Base-by-base conservation (phyloP, 208 protist species). In the Crithidia fasciculata region DNA sequence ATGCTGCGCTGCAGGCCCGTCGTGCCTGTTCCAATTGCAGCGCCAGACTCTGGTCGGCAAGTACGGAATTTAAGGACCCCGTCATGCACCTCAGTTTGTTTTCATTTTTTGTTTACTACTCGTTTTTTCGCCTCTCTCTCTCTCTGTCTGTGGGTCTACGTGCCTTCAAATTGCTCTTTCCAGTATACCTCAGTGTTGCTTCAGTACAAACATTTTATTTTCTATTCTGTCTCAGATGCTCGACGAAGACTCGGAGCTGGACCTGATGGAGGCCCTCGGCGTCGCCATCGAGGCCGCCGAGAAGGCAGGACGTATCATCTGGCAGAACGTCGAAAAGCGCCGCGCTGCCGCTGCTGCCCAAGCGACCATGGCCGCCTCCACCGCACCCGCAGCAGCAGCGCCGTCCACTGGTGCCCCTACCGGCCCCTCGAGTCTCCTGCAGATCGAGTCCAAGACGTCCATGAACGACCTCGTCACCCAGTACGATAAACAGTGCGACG, bases 401-500 rank as follows among this genome's bases (percentile, higher is more conserved):
- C 45, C 47, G 63, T 5, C 28, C 36, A 45, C 45, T 28, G 28
- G 28, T 28, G 28, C 28, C 28, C 28, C 28, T 28, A 28, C 28
- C 45, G 45, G 9, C 7, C 15, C n/a, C 69, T 37, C n/a, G 10
- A 39, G 37, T 28, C 40, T 18, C 16, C 69, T 88, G 4, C 55
- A 66, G 41, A 47, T 76, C 5, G 63, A 83, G 36, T 49, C 57
- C 2, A 88, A 91, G 62, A 64, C 54, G 4, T 70, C 60, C 16
- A 36, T 61, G 39, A 84, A 72, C 15, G 85, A 89, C 58, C 74
- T 92, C n/a, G 83, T 89, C 16, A 89, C 87, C 53, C 54, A 82
- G 60, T 88, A 85, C 72, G 72, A 86, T 62, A 83, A 72, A 49
- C 69, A 75, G 49, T 90, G 84, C 52, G 82, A 88, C 36, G 85